Percentiles rank a stretch among this genome's conserved stretches.
These are phyloP conservation scores for Candida endomychidarum DNA, from an alignment of 805 yeast species.

Conservation along the genomic window DNA sequence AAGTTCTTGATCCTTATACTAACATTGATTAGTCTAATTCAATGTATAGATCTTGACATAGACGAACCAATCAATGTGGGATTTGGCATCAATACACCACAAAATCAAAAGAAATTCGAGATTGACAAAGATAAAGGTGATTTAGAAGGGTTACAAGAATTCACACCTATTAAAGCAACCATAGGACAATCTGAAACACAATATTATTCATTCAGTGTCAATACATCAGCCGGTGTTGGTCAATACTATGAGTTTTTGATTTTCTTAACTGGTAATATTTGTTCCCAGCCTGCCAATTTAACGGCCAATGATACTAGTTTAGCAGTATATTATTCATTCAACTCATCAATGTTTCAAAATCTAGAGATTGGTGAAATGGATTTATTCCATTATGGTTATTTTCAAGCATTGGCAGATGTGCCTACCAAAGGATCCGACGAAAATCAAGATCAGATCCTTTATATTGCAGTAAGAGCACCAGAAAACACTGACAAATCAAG, in stretches of 20 bases:
- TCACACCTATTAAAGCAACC: constrained; percentile 34
- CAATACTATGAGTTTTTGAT: constrained; percentile 47
- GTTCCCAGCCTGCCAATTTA: constrained; percentile 34
- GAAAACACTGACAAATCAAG: constrained; percentile 34
- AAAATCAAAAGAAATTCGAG: not conserved
- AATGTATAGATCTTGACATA: constrained; percentile 11
- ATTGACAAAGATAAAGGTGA: constrained; percentile 8
- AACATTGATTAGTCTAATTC: not conserved
- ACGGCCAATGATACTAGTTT: constrained; percentile 25
- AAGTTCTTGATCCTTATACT: not conserved
- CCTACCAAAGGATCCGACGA: constrained; percentile 19
- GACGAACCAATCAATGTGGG: constrained; percentile 16
- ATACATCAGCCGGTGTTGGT: constrained; percentile 45
- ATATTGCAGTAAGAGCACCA: constrained; percentile 43
- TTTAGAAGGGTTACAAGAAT: constrained; percentile 34
- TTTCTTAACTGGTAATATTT: constrained; percentile 52
- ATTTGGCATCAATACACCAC: constrained; percentile 5
- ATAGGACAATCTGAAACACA: constrained; percentile 41
- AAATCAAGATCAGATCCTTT: constrained; percentile 21
- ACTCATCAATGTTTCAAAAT: constrained; percentile 31
- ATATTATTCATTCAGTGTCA: constrained; percentile 44
- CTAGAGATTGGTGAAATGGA: constrained; percentile 29
- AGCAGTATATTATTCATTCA: constrained; percentile 41
- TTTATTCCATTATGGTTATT: constrained; percentile 34
- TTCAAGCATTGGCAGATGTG: constrained; percentile 39